Percentiles rank a stretch among this genome's conserved stretches.
phyloP scores from a whole-genome alignment of 2,329 filamentous ascomycete genomes.

The Sporothrix phasma region DNA sequence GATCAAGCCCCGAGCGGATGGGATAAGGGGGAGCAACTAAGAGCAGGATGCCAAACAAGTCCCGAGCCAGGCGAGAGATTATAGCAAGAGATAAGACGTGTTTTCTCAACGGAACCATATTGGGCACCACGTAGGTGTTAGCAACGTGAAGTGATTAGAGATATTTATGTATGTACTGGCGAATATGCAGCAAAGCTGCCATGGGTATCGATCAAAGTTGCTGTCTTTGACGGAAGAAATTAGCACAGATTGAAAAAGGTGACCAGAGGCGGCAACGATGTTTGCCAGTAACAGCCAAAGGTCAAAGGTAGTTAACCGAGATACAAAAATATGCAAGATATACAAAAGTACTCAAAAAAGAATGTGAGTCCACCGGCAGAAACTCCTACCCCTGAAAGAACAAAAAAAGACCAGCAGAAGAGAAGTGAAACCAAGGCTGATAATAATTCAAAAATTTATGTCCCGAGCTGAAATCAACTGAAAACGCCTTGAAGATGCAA shows the following conservation, averaged over 20 bases:
- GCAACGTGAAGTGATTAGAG: not conserved
- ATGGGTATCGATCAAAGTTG: conserved; percentile 2
- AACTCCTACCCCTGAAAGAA: too few species aligned
- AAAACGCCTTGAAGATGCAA: conserved; percentile 10
- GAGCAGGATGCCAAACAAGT: too few species aligned
- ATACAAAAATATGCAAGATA: too few species aligned
- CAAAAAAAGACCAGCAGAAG: not conserved
- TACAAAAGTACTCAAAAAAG: too few species aligned
- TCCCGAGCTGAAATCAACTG: not conserved
- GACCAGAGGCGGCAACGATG: not conserved
- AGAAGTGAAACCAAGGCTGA: not conserved
- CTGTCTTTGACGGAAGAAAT: not conserved
- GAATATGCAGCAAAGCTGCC: not conserved
- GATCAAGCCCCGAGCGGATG: not conserved
- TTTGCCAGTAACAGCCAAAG: not conserved
- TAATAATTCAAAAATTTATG: not conserved
- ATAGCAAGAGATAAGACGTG: too few species aligned
- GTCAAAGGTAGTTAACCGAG: too few species aligned
- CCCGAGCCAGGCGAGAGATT: too few species aligned
- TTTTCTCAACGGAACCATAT: not conserved
- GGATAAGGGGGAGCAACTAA: not conserved
- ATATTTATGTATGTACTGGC: not conserved
- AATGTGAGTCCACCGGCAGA: too few species aligned
- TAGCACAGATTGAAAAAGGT: not conserved
- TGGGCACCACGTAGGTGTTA: not conserved